Base-by-base conservation (phyloP, 1,284 basidiomycete species). In the Peniophora sp. region DNA sequence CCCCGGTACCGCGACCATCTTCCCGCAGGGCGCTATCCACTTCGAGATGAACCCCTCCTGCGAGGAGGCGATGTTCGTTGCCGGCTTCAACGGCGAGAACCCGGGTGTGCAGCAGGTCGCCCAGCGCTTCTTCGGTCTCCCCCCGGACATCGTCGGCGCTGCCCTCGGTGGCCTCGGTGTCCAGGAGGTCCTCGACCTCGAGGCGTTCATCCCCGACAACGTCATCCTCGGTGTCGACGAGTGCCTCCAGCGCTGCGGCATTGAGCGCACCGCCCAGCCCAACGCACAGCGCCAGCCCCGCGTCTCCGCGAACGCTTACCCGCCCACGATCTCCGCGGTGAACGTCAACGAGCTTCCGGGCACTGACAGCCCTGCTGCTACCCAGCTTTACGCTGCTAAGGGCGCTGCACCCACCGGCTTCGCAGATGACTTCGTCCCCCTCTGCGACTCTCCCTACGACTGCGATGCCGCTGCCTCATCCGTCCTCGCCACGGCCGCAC, bases 21-120 rank as follows among this genome's bases (percentile, higher is more conserved):
- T 68, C 57, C 66, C 65, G 18, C 56, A 58, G 60, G 65, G 66
- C 8, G 64, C 67, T 3, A 61, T 69, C 34, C 68, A 68, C 53
- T 69, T 63, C 57, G 65, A 68, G 54, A 55, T 61, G 47, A 68
- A 69, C 55, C 57, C 62, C 37, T 61, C 58, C 6, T 69, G 67
- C 51, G 54, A 51, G 51, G 50, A 20, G 52, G 52, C 3, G 8
- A 50, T 22, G 22, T 48, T 17, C 20, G n/a, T 39, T 44, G 23
- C 17, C 9, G 63, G 27, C 27, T 63, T 70, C 51, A 67, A 64
- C 57, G 56, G 60, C 52, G 65, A 68, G 42, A 67, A 68, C 47
- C 67, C 67, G 9, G 67, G 67, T 23, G 61, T 44, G 1, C 11
- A 53, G 2, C 55, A 57, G 10, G 54, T 62, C 24, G 65, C 64